Evolutionary conservation across 345 rosid genomes (phyloP).

Genomic region (Lumnitzera littorea): DNA sequence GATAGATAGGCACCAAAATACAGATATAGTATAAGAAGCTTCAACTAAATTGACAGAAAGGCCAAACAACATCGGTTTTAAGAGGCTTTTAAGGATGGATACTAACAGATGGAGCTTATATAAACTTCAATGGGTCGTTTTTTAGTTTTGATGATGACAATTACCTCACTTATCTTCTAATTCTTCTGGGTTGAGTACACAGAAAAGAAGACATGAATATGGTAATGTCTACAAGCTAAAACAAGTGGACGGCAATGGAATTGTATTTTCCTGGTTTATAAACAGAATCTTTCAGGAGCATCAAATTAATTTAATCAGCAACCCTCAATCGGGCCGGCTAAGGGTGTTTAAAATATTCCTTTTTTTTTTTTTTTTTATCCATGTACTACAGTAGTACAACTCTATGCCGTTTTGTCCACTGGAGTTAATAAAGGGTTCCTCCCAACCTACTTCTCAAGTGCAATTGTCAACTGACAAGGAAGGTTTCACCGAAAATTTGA

Average conservation of each 20-base stretch:
- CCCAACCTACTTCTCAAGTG: too few relatives aligned
- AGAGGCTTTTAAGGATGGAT: neutral
- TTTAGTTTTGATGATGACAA: slow-evolving; percentile 15
- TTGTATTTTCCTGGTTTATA: slow-evolving; percentile 9
- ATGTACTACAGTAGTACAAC: too few relatives aligned
- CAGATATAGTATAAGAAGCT: slow-evolving; percentile 4
- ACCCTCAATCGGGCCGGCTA: slow-evolving; percentile 24
- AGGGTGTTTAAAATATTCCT: slow-evolving; percentile 3
- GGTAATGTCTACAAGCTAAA: neutral
- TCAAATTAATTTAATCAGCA: slow-evolving; percentile 10
- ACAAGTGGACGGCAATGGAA: neutral
- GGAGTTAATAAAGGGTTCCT: too few relatives aligned
- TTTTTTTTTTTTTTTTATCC: too few relatives aligned
- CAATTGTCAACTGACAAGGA: too few relatives aligned
- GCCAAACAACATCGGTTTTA: slow-evolving; percentile 7
- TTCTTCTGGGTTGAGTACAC: slow-evolving; percentile 11
- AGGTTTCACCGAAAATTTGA: too few relatives aligned
- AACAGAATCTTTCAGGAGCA: slow-evolving; percentile 15
- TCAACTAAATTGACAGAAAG: slow-evolving; percentile 13
- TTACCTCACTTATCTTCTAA: slow-evolving; percentile 12
- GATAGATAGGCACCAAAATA: neutral
- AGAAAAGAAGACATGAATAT: too few relatives aligned
- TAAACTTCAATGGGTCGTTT: neutral
- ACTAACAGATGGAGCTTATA: too few relatives aligned
- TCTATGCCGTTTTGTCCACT: too few relatives aligned